Conservation (phyloP, 2,329 filamentous ascomycete genomes). For the Trematosphaeria pertusa region DNA sequence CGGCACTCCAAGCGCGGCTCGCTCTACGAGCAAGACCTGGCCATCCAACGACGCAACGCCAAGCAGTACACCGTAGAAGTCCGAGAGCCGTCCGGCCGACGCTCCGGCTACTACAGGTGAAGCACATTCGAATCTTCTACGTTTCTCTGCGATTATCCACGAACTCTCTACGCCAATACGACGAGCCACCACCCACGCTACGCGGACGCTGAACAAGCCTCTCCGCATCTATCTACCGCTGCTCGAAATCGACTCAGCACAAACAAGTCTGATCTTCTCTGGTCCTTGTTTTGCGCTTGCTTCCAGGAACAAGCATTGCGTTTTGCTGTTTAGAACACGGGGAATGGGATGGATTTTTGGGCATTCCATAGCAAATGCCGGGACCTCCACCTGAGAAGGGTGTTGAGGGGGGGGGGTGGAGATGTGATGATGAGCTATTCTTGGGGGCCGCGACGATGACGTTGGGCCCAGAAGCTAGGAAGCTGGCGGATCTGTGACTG, state of each 20-base stretch:
- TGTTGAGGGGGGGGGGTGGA: constrained; percentile 33
- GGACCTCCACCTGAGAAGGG: constrained; percentile 28
- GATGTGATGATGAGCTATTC: too few species aligned
- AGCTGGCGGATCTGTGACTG: not conserved
- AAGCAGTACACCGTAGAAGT: constrained; percentile 50
- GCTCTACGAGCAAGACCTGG: constrained; percentile 50
- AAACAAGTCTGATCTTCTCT: constrained; percentile 30
- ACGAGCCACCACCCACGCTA: constrained; percentile 14
- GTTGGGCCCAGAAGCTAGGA: not conserved
- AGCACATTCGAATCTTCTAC: constrained; percentile 14
- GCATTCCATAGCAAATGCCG: constrained; percentile 7
- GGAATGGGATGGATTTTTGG: constrained; percentile 18
- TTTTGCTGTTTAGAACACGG: constrained; percentile 31
- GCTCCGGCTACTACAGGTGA: constrained; percentile 50
- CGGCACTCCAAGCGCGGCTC: constrained; percentile 49
- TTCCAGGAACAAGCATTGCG: constrained; percentile 32
- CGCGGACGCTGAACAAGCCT: constrained; percentile 31
- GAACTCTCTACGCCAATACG: constrained; percentile 4
- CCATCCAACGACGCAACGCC: constrained; percentile 42
- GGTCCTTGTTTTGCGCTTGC: constrained; percentile 32
- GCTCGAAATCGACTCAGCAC: constrained; percentile 26
- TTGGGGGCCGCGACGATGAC: not conserved
- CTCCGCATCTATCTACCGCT: constrained; percentile 25
- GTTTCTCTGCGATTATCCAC: constrained; percentile 2
- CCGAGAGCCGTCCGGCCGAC: constrained; percentile 47